Percentiles rank a stretch among this genome's conserved stretches.
These are phyloP conservation scores for Nothophoma quercina DNA, from an alignment of 2,329 filamentous ascomycete genomes.

Conservation along the genomic window DNA sequence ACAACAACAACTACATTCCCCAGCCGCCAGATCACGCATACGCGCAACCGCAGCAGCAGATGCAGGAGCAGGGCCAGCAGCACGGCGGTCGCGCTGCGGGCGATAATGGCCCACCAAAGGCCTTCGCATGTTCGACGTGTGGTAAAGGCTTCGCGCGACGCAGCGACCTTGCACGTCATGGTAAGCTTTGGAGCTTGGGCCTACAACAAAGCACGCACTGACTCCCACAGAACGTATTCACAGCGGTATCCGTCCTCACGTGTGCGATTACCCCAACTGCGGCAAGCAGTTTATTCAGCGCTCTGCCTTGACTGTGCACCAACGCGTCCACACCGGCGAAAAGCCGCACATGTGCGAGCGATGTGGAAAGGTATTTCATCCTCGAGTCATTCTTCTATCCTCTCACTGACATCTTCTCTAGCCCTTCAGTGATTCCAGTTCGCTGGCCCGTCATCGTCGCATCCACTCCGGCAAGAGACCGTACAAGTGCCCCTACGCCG, in stretches of 20 bases:
- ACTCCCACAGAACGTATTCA: conserved; percentile 83
- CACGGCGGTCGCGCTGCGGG: conserved; percentile 53
- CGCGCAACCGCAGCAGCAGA: conserved; percentile 48
- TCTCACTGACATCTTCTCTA: conserved; percentile 52
- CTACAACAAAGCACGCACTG: conserved; percentile 42
- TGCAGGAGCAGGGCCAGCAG: conserved; percentile 50
- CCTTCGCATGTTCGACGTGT: conserved; percentile 89
- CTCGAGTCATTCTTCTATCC: not conserved
- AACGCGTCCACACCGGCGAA: conserved; percentile 94
- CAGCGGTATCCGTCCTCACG: conserved; percentile 86
- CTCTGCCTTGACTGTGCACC: conserved; percentile 92
- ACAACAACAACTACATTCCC: conserved; percentile 64
- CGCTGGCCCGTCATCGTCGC: conserved; percentile 87
- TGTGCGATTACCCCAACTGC: conserved; percentile 87
- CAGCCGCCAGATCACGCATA: conserved; percentile 58
- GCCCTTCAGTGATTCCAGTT: conserved; percentile 97
- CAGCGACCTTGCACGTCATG: conserved; percentile 93
- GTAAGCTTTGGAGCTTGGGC: conserved; percentile 63
- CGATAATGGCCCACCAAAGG: conserved; percentile 68
- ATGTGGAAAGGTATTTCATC: conserved; percentile 80
- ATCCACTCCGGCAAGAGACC: conserved; percentile 96
- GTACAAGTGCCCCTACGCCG: conserved; percentile 96
- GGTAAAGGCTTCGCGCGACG: conserved; percentile 90
- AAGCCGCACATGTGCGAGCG: conserved; percentile 98
- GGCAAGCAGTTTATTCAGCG: conserved; percentile 98